Evolutionary conservation across 2,329 filamentous ascomycete species (phyloP).

Genomic region (Epichloe baconii): DNA sequence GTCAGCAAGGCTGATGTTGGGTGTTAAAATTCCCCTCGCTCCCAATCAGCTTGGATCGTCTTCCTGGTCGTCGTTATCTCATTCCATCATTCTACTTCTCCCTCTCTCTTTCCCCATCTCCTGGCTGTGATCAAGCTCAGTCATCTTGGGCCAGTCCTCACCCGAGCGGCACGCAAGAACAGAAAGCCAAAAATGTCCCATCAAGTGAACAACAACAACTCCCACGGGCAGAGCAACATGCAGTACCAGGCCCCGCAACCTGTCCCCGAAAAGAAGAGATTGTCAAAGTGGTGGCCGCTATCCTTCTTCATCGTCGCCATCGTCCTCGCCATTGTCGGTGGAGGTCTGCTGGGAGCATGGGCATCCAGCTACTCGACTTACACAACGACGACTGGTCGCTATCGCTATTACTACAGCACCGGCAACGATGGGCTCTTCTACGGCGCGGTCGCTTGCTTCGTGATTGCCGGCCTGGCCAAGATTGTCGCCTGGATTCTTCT

Average conservation of each 20-base stretch:
- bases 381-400: not conserved
- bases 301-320: not conserved
- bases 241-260: not conserved
- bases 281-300: constrained; percentile 2
- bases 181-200: not conserved
- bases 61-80: too few species aligned
- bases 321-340: constrained; percentile 1
- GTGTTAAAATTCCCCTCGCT: too few species aligned
- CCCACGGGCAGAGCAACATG: not conserved
- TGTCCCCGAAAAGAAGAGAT: not conserved
- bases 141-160: too few species aligned
- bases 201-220: not conserved
- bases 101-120: too few species aligned
- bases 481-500: constrained; percentile 2
- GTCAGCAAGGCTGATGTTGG: too few species aligned
- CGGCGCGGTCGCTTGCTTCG: constrained; percentile 1
- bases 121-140: too few species aligned
- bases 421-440: not conserved
- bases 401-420: not conserved
- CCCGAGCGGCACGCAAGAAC: too few species aligned
- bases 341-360: constrained; percentile 2
- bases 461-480: not conserved
- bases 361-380: not conserved
- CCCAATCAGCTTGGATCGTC: too few species aligned
- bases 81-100: too few species aligned